Base-by-base conservation (phyloP, 2,329 filamentous ascomycete genomes). In the Penicillium occitanis region DNA sequence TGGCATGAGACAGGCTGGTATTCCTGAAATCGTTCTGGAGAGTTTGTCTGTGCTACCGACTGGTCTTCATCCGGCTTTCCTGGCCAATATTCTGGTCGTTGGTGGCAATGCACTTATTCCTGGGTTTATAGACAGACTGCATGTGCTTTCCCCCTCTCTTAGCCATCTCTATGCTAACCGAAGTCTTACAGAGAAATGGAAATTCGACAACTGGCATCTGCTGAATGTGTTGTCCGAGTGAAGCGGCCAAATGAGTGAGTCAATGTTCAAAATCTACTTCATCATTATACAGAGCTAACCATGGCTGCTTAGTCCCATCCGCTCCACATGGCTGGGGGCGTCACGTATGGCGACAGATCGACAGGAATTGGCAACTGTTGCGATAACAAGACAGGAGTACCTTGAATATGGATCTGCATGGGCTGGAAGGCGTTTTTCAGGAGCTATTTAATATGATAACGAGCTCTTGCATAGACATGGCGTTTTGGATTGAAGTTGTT, bases 331-430 rank as follows among this genome's bases (percentile, higher is more conserved):
- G 94, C 80, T 88, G 13, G 95, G 95, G 17, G 94, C 89, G n/a
- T 90, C 91, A 25, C 86, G 88, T 66, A 82, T 97, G 65, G 92
- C 92, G 0, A 86, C 81, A 61, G 88, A 93, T 71, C 83, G 84
- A 50, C 84, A 90, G 46, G 82, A 82, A 61, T 69, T 96, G 61
- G 85, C 88, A 67, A 84, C 85, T 59, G 78, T 93, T 13, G 85
- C 88, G 1, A 91, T 97, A n/a, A 95, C 91, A 0, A 92, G 91
- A 75, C 86, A 91, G 68, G 92, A 99, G 74, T 99, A 99, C 76
- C 88, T 95, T 61, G 95, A 99, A 77, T 80, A 93, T 73, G 95
- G 95, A 8, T 87, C 86, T 64, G 82, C 81, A 1, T 94, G 91
- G 91, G 84, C 91, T 28, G 87, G 87, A 33, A 88, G 87, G 72